Conservation (phyloP, 1,139 yeast genomes). For the Suhomyces bolitotheri region DNA sequence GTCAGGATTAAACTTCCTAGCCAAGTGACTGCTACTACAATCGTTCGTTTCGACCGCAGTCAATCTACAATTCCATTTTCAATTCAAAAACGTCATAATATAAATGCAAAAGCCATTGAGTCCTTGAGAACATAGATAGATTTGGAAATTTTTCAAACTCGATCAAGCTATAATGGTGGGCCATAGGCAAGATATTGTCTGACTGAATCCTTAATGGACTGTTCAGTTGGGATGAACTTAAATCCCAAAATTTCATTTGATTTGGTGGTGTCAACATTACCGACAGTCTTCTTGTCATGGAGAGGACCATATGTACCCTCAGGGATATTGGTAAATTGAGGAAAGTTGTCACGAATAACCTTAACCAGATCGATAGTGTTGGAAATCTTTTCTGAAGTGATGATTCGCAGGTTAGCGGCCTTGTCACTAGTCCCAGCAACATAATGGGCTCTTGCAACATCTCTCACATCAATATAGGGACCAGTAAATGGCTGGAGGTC, state of each 20-base stretch:
- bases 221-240: neutral
- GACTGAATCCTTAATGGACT: neutral
- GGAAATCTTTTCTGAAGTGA: slow-evolving; percentile 1
- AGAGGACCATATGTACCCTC: neutral
- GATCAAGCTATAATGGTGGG: too few relatives aligned
- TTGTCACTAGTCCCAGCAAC: slow-evolving; percentile 13
- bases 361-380: slow-evolving; percentile 35
- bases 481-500: slow-evolving; percentile 12
- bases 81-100: too few relatives aligned
- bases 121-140: too few relatives aligned
- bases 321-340: slow-evolving; percentile 3
- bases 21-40: too few relatives aligned
- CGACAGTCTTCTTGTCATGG: neutral
- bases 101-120: too few relatives aligned
- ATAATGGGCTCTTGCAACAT: slow-evolving; percentile 16
- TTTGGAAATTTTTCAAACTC: too few relatives aligned
- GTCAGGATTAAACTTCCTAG: too few relatives aligned
- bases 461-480: slow-evolving; percentile 15
- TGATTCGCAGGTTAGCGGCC: slow-evolving; percentile 12
- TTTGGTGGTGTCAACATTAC: neutral
- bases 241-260: neutral
- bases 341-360: slow-evolving; percentile 19
- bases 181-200: too few relatives aligned
- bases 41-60: too few relatives aligned
- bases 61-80: too few relatives aligned